phyloP scores from a whole-genome alignment of 208 protist species.

The Vickermania spadyakhi region DNA sequence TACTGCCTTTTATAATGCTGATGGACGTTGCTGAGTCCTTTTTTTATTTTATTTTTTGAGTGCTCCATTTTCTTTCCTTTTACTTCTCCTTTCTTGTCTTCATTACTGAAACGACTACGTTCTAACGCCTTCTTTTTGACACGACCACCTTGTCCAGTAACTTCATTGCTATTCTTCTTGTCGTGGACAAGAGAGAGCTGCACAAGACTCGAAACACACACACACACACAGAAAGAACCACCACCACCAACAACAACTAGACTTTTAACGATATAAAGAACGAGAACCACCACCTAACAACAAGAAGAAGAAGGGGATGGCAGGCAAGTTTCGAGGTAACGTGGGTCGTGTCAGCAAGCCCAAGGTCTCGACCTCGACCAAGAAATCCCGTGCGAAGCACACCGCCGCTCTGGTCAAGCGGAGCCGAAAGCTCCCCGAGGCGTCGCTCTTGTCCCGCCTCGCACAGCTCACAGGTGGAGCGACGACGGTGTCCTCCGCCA shows the following conservation, averaged over 20 bases:
- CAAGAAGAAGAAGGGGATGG: constrained; percentile 22
- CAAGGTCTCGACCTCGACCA: constrained; percentile 40
- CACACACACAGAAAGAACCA: constrained; percentile 9
- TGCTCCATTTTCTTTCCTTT: too few species aligned
- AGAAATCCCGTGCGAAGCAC: constrained; percentile 41
- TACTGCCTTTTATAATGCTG: too few species aligned
- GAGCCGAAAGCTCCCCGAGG: constrained; percentile 48
- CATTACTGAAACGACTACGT: too few species aligned
- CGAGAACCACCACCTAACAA: constrained; percentile 1
- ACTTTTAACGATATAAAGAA: constrained; percentile 5
- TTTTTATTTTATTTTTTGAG: too few species aligned
- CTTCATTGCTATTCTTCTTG: background rate
- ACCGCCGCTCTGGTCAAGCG: constrained; percentile 57
- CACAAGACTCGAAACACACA: constrained; percentile 11
- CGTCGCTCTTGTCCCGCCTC: constrained; percentile 44
- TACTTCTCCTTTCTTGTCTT: too few species aligned
- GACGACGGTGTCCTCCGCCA: background rate
- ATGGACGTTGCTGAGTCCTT: too few species aligned
- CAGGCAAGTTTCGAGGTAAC: constrained; percentile 67
- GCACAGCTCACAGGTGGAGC: constrained; percentile 35
- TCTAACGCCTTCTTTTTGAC: too few species aligned
- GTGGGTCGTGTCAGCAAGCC: constrained; percentile 56
- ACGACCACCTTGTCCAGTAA: too few species aligned
- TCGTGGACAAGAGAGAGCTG: background rate
- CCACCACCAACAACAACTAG: background rate